Evolutionary conservation across 768 basidiomycete species (phyloP).

Genomic region (Hortiboletus campestris): DNA sequence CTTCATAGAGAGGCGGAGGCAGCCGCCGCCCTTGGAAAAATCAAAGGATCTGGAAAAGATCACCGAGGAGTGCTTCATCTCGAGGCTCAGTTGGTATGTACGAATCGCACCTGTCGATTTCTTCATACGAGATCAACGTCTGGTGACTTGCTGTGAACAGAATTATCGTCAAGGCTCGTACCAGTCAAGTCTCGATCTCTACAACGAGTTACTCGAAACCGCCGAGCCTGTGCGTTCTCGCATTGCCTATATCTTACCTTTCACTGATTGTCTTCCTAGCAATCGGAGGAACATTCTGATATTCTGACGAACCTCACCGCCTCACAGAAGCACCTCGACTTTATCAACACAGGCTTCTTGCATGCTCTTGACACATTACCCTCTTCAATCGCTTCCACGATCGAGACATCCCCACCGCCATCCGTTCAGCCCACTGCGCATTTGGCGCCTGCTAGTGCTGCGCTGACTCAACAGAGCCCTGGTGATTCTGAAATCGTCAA

Average conservation of each 20-base stretch:
- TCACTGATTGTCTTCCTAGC: slow-evolving; percentile 39
- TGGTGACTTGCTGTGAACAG: slow-evolving; percentile 38
- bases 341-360: slow-evolving; percentile 69
- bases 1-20: slow-evolving; percentile 77
- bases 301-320: slow-evolving; percentile 84
- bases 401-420: slow-evolving; percentile 67
- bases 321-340: slow-evolving; percentile 79
- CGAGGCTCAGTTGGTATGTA: slow-evolving; percentile 81
- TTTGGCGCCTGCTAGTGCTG: slow-evolving; percentile 25
- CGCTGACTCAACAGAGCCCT: slow-evolving; percentile 24
- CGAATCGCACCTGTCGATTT: slow-evolving; percentile 13
- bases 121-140: slow-evolving; percentile 17
- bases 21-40: slow-evolving; percentile 43
- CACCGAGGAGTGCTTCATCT: slow-evolving; percentile 72
- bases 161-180: slow-evolving; percentile 78
- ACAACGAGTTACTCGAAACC: slow-evolving; percentile 77
- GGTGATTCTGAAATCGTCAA: slow-evolving; percentile 36
- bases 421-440: slow-evolving; percentile 35
- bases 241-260: slow-evolving; percentile 5
- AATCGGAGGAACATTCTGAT: slow-evolving; percentile 85
- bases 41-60: slow-evolving; percentile 44
- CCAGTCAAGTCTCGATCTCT: slow-evolving; percentile 69
- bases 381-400: slow-evolving; percentile 43
- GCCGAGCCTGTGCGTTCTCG: slow-evolving; percentile 64
- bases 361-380: slow-evolving; percentile 63